Evolutionary conservation across 108 stramenopile species (phyloP), one percentile per base, ranked within the genome.

Genomic region (Asterionellopsis glacialis): DNA sequence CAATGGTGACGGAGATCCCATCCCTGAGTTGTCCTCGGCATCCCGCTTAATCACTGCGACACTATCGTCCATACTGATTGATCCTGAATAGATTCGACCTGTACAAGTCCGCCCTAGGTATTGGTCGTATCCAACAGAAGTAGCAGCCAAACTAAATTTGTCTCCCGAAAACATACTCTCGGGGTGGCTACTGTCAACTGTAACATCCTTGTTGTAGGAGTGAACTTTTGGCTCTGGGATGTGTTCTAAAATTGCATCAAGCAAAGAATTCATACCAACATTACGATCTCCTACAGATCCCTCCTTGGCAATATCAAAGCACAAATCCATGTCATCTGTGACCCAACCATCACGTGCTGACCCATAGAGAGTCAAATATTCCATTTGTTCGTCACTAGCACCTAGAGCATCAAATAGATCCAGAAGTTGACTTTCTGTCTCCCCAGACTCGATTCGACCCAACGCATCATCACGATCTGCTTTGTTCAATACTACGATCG

Each of bases 401-500:
- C 85, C 83, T 51, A 97, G 72, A 0, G 72, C 69, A 51, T 87
- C 87, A 76, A 97, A 94, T 21, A 96, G 74, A 63, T 97, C 96
- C 72, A 95, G 74, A 0, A 94, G 63, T 59, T 88, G 76, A 52
- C 81, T 67, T 65, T 96, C 95, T 9, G 96, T 96, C 41, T 96
- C 92, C 0, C 92, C 92, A 52, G 52, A 59, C 44, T 91, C 95
- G 4, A 96, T 69, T 23, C 90, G 64, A n/a, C 85, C 80, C 27
- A 74, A 51, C 18, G 83, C 82, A 39, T 93, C 82, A n/a, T 72
- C 49, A 14, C 95, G 74, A 70, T 99, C 97, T 28, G 89, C 91
- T 82, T 99, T 99, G 80, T 98, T 99, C 21, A 99, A 66, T n/a
- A 99, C 87, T 16, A 98, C 95, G 25, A 98, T 80, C 0, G 96